A percentile compares a stretch with the other conserved stretches of the same genome.
Conservation (phyloP, 805 yeast genomes). For the Kluyveromyces nonfermentans region DNA sequence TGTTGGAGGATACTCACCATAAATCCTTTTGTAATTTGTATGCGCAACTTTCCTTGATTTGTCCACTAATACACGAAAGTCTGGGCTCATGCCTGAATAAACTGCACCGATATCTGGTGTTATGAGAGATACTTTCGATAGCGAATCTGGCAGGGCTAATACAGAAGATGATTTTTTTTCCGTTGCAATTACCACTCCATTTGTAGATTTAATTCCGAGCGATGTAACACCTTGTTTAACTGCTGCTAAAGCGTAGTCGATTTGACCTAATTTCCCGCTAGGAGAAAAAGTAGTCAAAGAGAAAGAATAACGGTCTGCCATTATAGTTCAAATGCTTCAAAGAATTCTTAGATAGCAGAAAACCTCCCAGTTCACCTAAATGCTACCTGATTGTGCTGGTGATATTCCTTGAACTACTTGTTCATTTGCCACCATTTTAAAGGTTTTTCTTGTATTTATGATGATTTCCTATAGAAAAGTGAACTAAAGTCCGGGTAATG, state of each 20-base stretch:
- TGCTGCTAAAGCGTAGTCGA: constrained; percentile 94
- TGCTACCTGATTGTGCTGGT: no score
- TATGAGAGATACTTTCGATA: constrained; percentile 68
- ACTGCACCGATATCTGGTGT: constrained; percentile 97
- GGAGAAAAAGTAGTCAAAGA: constrained; percentile 97
- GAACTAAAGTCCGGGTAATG: not conserved
- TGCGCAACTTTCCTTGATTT: constrained; percentile 90
- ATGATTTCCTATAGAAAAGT: not conserved
- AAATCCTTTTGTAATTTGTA: constrained; percentile 82
- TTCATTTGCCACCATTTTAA: constrained; percentile 11
- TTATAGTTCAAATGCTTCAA: constrained; percentile 23
- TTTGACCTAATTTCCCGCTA: constrained; percentile 95
- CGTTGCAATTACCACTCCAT: constrained; percentile 94
- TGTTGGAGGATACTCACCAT: constrained; percentile 96
- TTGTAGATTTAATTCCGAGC: constrained; percentile 86
- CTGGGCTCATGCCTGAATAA: constrained; percentile 98
- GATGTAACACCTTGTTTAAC: constrained; percentile 98
- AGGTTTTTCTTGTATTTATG: not conserved
- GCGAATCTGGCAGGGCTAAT: constrained; percentile 62
- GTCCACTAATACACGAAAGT: constrained; percentile 88
- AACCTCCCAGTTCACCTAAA: not conserved
- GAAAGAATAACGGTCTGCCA: constrained; percentile 98
- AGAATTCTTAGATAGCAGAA: not conserved
- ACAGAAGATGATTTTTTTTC: constrained; percentile 83
- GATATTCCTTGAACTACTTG: not conserved